Conservation (phyloP, 2,329 filamentous ascomycete species). For the Hirsutella rhossiliensis region DNA sequence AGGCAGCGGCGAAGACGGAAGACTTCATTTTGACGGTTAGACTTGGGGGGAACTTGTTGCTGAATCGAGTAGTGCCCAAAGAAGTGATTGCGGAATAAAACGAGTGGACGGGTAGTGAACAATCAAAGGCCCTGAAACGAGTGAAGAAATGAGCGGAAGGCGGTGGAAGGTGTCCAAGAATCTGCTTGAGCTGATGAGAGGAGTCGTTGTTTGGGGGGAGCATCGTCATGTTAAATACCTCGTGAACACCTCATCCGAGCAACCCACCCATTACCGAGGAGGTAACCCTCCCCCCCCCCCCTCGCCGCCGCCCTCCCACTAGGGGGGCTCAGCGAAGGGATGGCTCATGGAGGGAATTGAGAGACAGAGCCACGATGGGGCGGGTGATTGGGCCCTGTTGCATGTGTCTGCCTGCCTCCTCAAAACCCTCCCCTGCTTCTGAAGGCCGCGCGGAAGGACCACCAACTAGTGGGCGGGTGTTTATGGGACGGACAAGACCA, state of each 20-base stretch:
- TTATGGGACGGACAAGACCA: not conserved
- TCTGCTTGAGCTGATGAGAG: conserved; percentile 4
- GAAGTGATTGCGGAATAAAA: conserved; percentile 2
- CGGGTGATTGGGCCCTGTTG: not conserved
- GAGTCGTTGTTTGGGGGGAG: conserved; percentile 2
- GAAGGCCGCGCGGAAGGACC: not conserved
- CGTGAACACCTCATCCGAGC: not conserved
- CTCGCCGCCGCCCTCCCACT: not conserved
- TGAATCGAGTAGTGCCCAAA: not conserved
- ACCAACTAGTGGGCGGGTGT: not conserved
- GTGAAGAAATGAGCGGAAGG: conserved; percentile 4
- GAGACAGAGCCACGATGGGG: conserved; percentile 2
- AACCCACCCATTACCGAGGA: not conserved
- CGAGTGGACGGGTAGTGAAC: conserved; percentile 9
- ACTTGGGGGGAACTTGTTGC: too few relatives aligned
- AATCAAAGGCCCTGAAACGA: conserved; percentile 8
- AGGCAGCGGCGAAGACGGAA: conserved; percentile 8
- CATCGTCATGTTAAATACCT: conserved; percentile 10
- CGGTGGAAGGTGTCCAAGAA: conserved; percentile 2
- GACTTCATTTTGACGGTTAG: conserved; percentile 11
- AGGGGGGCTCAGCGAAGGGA: not conserved
- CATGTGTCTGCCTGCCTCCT: not conserved
- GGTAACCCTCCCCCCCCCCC: not conserved
- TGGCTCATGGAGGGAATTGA: conserved; percentile 8
- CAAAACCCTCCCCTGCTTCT: conserved; percentile 1